Percentiles rank a stretch among this genome's conserved stretches.
phyloP scores from a whole-genome alignment of 2,329 filamentous ascomycete genomes.

The Apiospora arundinis region DNA sequence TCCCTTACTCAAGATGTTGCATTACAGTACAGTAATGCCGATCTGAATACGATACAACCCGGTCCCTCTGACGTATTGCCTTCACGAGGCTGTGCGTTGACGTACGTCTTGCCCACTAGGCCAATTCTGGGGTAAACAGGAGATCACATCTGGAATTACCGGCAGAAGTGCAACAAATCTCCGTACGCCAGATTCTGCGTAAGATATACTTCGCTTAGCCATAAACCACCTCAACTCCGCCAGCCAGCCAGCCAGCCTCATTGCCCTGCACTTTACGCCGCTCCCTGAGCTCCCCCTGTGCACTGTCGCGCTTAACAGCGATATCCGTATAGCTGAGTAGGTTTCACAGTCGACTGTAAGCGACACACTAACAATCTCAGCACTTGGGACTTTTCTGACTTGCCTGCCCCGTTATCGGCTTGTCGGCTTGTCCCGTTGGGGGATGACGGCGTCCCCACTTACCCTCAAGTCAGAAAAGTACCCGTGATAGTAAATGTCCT shows the following conservation, averaged over 20 bases:
- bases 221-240: neutral
- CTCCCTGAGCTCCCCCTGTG: neutral
- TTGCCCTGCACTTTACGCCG: neutral
- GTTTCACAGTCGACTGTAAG: neutral
- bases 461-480: neutral
- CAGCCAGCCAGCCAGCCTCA: neutral
- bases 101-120: conserved; percentile 9
- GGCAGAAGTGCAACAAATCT: neutral
- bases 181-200: neutral
- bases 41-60: neutral
- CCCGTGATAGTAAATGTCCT: neutral
- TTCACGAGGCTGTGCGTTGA: conserved; percentile 14
- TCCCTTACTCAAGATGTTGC: neutral
- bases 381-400: neutral
- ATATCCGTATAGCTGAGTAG: neutral
- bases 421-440: neutral
- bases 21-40: neutral
- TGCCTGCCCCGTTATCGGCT: conserved; percentile 7
- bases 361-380: neutral
- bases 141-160: neutral
- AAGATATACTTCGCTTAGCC: neutral
- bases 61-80: conserved; percentile 3
- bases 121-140: neutral
- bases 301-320: neutral
- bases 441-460: conserved; percentile 13